These are phyloP conservation scores for Tetrapyrgos nigripes DNA, from an alignment of 1,284 basidiomycete genomes.

Conservation along the genomic window DNA sequence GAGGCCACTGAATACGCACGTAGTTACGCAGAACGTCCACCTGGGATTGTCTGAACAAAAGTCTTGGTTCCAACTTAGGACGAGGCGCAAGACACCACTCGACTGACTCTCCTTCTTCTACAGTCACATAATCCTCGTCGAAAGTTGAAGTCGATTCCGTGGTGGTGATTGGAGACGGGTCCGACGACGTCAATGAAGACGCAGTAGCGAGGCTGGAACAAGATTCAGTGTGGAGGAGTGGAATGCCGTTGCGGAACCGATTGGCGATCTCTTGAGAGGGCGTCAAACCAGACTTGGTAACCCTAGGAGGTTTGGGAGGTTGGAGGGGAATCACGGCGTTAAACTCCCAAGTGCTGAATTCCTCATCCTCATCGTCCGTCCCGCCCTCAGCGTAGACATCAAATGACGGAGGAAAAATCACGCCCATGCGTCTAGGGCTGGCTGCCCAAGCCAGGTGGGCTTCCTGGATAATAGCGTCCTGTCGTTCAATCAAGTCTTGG, in stretches of 20 bases:
- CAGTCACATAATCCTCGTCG: not conserved
- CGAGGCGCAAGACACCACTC: not conserved
- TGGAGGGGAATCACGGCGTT: constrained; percentile 30
- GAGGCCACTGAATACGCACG: constrained; percentile 40
- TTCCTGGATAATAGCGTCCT: not conserved
- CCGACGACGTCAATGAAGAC: not conserved
- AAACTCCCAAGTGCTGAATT: constrained; percentile 44
- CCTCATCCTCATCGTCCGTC: constrained; percentile 27
- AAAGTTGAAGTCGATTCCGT: not conserved
- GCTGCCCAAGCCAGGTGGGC: not conserved
- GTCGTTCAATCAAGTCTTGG: not conserved
- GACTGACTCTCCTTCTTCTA: not conserved
- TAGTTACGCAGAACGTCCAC: constrained; percentile 43
- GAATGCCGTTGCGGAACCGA: constrained; percentile 42
- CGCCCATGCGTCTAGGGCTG: constrained; percentile 29
- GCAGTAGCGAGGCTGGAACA: constrained; percentile 13
- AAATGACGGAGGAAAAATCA: constrained; percentile 33
- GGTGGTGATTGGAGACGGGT: not conserved
- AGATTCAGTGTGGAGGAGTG: constrained; percentile 26
- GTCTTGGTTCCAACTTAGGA: constrained; percentile 16
- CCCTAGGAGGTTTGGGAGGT: constrained; percentile 29
- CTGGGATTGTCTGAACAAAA: constrained; percentile 38
- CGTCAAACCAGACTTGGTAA: constrained; percentile 6
- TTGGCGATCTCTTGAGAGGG: constrained; percentile 44
- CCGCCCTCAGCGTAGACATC: not conserved